Conservation (phyloP, 148 eudicot genomes). For the Chenopodium suecicum region DNA sequence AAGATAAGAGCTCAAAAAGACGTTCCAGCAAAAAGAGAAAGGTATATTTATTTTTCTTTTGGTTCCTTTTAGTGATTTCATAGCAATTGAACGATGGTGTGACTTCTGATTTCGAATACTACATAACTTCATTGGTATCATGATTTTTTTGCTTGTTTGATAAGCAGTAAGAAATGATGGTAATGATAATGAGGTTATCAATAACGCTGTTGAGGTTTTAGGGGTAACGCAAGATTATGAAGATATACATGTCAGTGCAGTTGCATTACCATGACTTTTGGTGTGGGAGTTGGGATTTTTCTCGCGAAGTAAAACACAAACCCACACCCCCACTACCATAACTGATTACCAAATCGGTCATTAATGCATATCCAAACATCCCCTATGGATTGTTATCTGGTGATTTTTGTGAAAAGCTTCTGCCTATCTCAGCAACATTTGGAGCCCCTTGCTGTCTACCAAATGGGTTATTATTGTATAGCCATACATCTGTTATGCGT, state of each 20-base stretch:
- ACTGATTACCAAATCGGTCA: neutral
- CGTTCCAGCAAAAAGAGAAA: conserved; percentile 88
- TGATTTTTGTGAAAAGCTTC: neutral
- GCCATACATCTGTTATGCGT: too few species aligned
- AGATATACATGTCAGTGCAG: neutral
- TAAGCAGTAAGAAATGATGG: neutral
- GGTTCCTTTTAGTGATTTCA: neutral
- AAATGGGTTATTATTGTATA: too few species aligned
- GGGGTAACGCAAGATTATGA: neutral
- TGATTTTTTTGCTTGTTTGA: neutral
- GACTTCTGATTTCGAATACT: neutral
- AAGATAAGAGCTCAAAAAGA: conserved; percentile 75
- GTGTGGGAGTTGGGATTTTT: neutral
- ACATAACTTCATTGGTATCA: neutral
- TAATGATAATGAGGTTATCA: neutral
- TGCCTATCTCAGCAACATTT: neutral
- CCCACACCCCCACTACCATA: neutral
- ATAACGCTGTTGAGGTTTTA: neutral
- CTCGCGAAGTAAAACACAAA: neutral
- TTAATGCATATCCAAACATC: neutral
- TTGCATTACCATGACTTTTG: neutral
- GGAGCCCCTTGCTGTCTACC: too few species aligned
- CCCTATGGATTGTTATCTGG: neutral
- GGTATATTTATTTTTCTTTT: conserved; percentile 39
- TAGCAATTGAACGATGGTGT: neutral